Evolutionary conservation across 208 protist species (phyloP).

Genomic region (Wallacemonas sp.): DNA sequence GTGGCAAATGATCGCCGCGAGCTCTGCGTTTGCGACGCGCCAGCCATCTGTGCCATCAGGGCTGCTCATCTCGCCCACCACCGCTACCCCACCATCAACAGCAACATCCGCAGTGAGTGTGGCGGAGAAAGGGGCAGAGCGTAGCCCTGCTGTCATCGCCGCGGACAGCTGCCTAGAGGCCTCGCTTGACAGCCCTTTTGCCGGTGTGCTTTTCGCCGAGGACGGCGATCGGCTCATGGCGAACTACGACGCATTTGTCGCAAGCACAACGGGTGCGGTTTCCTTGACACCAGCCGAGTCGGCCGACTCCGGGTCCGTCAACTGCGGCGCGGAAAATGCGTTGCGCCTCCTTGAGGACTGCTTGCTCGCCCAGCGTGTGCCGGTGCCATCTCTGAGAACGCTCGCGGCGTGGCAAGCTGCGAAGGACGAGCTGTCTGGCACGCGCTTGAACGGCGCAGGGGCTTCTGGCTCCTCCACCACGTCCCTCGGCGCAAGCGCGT

Average conservation of each 20-base stretch:
- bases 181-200: background rate
- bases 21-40: background rate
- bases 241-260: constrained; percentile 18
- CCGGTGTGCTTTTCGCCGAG: background rate
- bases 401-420: constrained; percentile 19
- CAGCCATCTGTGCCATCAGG: constrained; percentile 12
- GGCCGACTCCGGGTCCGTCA: background rate
- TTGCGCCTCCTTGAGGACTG: constrained; percentile 22
- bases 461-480: background rate
- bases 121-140: background rate
- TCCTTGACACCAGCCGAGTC: background rate
- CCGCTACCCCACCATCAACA: background rate
- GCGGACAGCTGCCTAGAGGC: constrained; percentile 14
- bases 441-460: background rate
- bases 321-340: constrained; percentile 14
- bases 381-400: constrained; percentile 22
- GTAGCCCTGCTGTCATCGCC: background rate
- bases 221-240: constrained; percentile 15
- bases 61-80: background rate
- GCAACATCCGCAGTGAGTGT: background rate
- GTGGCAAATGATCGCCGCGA: background rate
- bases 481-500: background rate
- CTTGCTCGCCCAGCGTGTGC: constrained; percentile 4
- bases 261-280: constrained; percentile 10
- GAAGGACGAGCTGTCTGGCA: background rate